phyloP scores from a whole-genome alignment of 139 green algal species.

The Asterochloris sp. region DNA sequence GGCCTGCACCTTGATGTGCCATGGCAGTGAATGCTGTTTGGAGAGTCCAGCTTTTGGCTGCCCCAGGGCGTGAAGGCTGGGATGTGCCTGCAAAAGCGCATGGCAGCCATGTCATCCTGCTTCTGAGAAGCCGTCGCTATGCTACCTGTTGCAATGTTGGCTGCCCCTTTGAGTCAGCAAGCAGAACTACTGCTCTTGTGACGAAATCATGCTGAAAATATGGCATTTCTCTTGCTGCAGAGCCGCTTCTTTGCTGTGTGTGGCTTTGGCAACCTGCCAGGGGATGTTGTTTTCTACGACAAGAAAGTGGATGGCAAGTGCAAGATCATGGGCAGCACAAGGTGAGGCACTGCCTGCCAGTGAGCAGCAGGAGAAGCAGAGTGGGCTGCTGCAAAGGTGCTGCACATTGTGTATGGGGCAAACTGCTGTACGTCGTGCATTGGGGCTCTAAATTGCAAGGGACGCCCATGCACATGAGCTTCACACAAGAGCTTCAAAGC shows the following conservation, averaged over 20 bases:
- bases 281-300: conserved; percentile 89
- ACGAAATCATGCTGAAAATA: background rate
- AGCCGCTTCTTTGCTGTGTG: conserved; percentile 74
- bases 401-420: no score
- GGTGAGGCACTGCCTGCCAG: conserved; percentile 9
- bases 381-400: no score
- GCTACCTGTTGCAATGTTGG: background rate
- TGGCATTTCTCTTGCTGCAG: background rate
- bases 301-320: conserved; percentile 73
- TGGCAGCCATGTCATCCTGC: background rate
- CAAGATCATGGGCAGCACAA: conserved; percentile 65
- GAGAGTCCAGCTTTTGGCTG: background rate
- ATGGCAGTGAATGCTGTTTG: no score
- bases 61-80: background rate
- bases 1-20: no score
- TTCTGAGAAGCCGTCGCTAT: background rate
- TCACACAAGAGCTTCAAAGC: no score
- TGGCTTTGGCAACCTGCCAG: conserved; percentile 80
- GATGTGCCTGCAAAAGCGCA: background rate
- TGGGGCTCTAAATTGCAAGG: background rate
- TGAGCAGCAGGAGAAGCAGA: no score
- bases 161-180: background rate
- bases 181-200: background rate
- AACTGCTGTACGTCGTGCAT: background rate
- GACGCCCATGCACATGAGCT: background rate